Percentiles rank a stretch among this genome's conserved stretches.
Evolutionary conservation across 2,329 filamentous ascomycete genomes (phyloP).

Genomic region (Fusarium aywerte): DNA sequence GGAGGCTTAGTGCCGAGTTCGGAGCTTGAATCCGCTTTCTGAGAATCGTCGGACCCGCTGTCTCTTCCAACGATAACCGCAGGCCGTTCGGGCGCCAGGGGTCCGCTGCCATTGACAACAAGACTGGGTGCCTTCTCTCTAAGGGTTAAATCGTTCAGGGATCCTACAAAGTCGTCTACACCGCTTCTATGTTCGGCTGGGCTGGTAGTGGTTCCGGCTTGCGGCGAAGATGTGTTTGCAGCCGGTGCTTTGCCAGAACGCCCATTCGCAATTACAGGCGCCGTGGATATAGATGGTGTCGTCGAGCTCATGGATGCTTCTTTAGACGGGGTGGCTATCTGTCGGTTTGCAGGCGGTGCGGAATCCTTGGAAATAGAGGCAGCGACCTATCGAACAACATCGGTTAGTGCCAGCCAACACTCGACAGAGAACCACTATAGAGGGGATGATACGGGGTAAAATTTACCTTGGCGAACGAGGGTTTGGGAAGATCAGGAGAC

Average conservation of each 20-base stretch:
- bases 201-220: conserved; percentile 24
- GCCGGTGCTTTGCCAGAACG: conserved; percentile 36
- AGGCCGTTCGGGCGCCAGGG: conserved; percentile 53
- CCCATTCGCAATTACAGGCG: conserved; percentile 46
- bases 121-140: conserved; percentile 52
- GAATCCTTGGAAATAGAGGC: conserved; percentile 54
- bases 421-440: conserved; percentile 13
- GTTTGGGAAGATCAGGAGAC: conserved; percentile 62
- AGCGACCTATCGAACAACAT: conserved; percentile 56
- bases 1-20: conserved; percentile 82
- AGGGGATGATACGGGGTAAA: conserved; percentile 11
- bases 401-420: conserved; percentile 35
- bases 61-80: conserved; percentile 52
- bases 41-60: conserved; percentile 66
- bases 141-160: conserved; percentile 49
- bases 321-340: conserved; percentile 41
- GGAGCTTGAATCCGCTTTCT: conserved; percentile 70
- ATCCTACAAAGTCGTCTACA: conserved; percentile 45
- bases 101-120: conserved; percentile 62
- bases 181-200: conserved; percentile 32
- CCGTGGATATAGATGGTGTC: conserved; percentile 21
- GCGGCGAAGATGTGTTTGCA: conserved; percentile 34
- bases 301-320: conserved; percentile 40
- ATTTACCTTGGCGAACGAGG: conserved; percentile 80
- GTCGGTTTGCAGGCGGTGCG: conserved; percentile 47